Evolutionary conservation across 1,284 basidiomycete genomes (phyloP).

Genomic region (Irpex sp.): DNA sequence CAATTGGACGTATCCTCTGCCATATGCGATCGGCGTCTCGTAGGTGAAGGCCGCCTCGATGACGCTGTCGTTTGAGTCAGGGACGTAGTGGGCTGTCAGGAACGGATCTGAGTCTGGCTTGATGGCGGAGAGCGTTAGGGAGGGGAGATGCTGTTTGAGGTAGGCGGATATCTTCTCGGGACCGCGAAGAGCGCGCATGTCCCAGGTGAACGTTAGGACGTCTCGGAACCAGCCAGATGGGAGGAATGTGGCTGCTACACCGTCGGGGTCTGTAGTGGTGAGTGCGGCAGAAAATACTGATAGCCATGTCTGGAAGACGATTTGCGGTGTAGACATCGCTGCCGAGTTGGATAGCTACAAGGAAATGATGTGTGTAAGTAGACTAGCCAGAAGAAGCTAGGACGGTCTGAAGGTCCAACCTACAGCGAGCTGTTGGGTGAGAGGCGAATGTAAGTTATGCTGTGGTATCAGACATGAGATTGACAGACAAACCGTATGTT

Average conservation of each 20-base stretch:
- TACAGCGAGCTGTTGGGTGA: too few relatives aligned
- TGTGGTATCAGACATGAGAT: too few relatives aligned
- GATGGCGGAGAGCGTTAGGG: constrained; percentile 25
- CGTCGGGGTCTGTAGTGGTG: constrained; percentile 31
- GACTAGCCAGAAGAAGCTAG: too few relatives aligned
- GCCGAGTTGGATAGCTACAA: neutral
- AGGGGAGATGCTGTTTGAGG: constrained; percentile 28
- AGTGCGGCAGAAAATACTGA: constrained; percentile 34
- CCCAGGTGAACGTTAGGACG: constrained; percentile 58
- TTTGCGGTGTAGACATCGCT: neutral
- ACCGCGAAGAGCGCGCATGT: constrained; percentile 55
- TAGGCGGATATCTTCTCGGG: constrained; percentile 36
- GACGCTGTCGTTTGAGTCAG: constrained; percentile 13
- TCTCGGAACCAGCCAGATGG: constrained; percentile 52
- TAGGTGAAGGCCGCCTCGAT: constrained; percentile 32
- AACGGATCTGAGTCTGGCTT: constrained; percentile 25
- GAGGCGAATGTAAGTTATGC: too few relatives aligned
- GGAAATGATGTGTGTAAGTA: neutral
- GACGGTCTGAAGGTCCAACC: too few relatives aligned
- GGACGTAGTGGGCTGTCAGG: constrained; percentile 18
- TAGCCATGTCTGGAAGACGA: constrained; percentile 38
- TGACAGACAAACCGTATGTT: too few relatives aligned
- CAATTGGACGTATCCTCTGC: constrained; percentile 36
- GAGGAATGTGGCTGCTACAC: constrained; percentile 34
- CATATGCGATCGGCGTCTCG: constrained; percentile 32